Percentiles rank a stretch among this genome's conserved stretches.
These are phyloP conservation scores for Pythium apleroticum DNA, from an alignment of 352 stramenopile genomes.

Conservation along the genomic window DNA sequence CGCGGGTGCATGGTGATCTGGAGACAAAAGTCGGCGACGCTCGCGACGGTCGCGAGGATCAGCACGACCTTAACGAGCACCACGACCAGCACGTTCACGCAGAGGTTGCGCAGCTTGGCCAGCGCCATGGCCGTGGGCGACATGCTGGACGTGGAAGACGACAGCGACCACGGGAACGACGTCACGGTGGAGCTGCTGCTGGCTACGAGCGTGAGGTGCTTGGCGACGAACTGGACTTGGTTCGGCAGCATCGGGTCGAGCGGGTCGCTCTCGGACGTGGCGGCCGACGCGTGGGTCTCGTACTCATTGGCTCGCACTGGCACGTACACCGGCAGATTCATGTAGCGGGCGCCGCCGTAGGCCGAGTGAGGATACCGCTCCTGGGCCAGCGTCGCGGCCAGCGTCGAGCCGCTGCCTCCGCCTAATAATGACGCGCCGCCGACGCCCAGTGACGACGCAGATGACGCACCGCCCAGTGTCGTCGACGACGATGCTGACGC, in stretches of 20 bases:
- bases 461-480: neutral
- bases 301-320: slow-evolving; percentile 58
- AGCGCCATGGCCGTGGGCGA: slow-evolving; percentile 14
- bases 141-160: slow-evolving; percentile 14
- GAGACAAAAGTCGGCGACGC: slow-evolving; percentile 69
- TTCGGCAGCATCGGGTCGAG: slow-evolving; percentile 23
- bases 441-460: neutral
- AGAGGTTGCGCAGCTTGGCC: slow-evolving; percentile 13
- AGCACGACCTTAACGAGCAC: slow-evolving; percentile 51
- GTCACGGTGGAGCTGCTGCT: slow-evolving; percentile 18
- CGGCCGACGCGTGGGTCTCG: slow-evolving; percentile 24
- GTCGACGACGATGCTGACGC: slow-evolving; percentile 17
- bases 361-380: slow-evolving; percentile 27
- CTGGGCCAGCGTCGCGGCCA: slow-evolving; percentile 7
- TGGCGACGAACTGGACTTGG: slow-evolving; percentile 43
- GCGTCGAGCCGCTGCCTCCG: slow-evolving; percentile 4
- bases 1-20: slow-evolving; percentile 69
- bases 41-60: slow-evolving; percentile 53
- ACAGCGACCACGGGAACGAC: slow-evolving; percentile 34
- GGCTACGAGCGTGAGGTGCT: slow-evolving; percentile 53
- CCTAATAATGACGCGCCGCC: slow-evolving; percentile 3
- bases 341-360: slow-evolving; percentile 23
- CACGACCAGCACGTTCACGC: slow-evolving; percentile 27
- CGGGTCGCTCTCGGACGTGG: slow-evolving; percentile 22
- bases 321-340: slow-evolving; percentile 60